phyloP scores from a whole-genome alignment of 768 basidiomycete genomes.

The Tylopilus plumbeoviolaceoides region DNA sequence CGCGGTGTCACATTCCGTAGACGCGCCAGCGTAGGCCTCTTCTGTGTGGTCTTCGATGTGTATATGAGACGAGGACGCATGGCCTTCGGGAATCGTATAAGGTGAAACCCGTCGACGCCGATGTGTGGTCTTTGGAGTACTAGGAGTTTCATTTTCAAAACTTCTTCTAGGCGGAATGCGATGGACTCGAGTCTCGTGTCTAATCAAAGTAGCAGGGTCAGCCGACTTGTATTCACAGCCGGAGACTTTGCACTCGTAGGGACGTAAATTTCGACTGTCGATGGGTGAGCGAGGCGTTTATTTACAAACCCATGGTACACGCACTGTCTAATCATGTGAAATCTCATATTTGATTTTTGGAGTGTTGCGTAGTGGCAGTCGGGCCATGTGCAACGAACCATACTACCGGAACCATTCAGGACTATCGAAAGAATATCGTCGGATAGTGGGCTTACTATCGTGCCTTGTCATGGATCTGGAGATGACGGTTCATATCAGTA shows the following conservation, averaged over 20 bases:
- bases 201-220: not conserved
- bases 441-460: conserved; percentile 15
- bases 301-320: conserved; percentile 5
- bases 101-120: too few species aligned
- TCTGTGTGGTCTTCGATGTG: not conserved
- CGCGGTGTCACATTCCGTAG: too few species aligned
- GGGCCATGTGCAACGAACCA: conserved; percentile 17
- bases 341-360: conserved; percentile 25
- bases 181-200: not conserved
- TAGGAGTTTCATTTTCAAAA: not conserved
- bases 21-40: not conserved
- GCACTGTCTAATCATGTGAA: conserved; percentile 29
- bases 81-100: too few species aligned
- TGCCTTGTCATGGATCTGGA: conserved; percentile 25
- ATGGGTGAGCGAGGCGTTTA: not conserved
- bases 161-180: conserved; percentile 6
- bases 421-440: not conserved
- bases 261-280: conserved; percentile 12
- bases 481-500: conserved; percentile 28
- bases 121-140: not conserved
- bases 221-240: not conserved
- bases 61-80: too few species aligned
- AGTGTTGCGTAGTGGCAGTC: conserved; percentile 23
- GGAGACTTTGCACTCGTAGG: not conserved
- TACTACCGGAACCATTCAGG: conserved; percentile 17